Conservation (phyloP, 345 rosid genomes). For the Citrus sp. region DNA sequence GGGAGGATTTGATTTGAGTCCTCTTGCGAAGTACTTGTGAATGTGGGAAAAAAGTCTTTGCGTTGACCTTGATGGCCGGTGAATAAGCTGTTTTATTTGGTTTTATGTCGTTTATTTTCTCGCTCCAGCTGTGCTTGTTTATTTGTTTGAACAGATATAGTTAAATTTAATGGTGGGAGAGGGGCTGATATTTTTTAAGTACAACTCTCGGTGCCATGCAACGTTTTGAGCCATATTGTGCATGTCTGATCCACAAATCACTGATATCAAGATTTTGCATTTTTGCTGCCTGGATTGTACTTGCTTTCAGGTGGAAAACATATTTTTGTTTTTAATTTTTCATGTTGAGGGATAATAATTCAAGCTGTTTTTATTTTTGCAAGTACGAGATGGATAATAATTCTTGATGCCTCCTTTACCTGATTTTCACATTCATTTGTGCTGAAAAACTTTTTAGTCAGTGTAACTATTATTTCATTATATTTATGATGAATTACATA, state of each 20-base stretch:
- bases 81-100: constrained; percentile 5
- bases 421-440: no score
- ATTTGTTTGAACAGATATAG: neutral
- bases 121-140: neutral
- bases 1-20: constrained; percentile 22
- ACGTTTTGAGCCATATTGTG: neutral
- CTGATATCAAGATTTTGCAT: neutral
- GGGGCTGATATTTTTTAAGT: no score
- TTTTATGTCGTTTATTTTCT: neutral
- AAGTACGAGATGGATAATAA: no score
- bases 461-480: no score
- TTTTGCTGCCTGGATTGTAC: neutral
- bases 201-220: neutral
- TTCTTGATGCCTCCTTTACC: no score
- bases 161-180: neutral
- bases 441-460: no score
- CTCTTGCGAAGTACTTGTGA: constrained; percentile 21
- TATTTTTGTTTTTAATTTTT: no score
- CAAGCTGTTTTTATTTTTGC: no score
- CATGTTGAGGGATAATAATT: no score
- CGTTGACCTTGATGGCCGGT: constrained; percentile 6
- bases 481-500: no score
- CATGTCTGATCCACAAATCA: neutral
- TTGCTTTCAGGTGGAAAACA: neutral
- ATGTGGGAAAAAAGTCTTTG: constrained; percentile 16